Evolutionary conservation across 305 asterid species (phyloP).

Genomic region (Fraxinus sp.): DNA sequence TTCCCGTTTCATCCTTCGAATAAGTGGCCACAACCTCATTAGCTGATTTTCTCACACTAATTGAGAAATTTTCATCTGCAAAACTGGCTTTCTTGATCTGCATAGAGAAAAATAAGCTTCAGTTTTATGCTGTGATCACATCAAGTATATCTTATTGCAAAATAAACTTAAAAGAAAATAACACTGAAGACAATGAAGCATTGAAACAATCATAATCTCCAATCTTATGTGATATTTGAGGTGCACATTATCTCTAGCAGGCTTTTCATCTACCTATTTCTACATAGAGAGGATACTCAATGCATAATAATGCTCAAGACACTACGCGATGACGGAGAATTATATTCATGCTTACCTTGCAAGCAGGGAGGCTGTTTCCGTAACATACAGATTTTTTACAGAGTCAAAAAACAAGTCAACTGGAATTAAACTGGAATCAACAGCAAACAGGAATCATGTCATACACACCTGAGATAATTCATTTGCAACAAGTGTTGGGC

Average conservation of each 20-base stretch:
- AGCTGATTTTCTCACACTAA: conserved; percentile 89
- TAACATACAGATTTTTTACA: not conserved
- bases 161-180: not conserved
- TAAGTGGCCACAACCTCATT: conserved; percentile 97
- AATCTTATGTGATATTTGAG: not conserved
- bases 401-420: conserved; percentile 4
- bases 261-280: not conserved
- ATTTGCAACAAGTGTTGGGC: conserved; percentile 79
- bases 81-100: conserved; percentile 85
- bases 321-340: not conserved
- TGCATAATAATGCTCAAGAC: not conserved
- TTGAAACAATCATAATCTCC: not conserved
- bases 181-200: not conserved
- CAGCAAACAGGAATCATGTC: conserved; percentile 4
- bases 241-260: not conserved
- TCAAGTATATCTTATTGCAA: conserved; percentile 1
- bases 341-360: not conserved
- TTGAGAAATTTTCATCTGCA: conserved; percentile 83
- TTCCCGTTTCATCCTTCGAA: conserved; percentile 92
- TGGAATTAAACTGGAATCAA: not conserved
- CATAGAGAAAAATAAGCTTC: conserved; percentile 30
- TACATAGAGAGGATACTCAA: not conserved
- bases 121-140: conserved; percentile 21
- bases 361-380: not conserved
- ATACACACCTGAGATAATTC: conserved; percentile 79